A percentile compares a stretch with the other conserved stretches of the same genome.
phyloP scores from a whole-genome alignment of 345 rosid genomes.

The Eucalyptus sideroxylon region DNA sequence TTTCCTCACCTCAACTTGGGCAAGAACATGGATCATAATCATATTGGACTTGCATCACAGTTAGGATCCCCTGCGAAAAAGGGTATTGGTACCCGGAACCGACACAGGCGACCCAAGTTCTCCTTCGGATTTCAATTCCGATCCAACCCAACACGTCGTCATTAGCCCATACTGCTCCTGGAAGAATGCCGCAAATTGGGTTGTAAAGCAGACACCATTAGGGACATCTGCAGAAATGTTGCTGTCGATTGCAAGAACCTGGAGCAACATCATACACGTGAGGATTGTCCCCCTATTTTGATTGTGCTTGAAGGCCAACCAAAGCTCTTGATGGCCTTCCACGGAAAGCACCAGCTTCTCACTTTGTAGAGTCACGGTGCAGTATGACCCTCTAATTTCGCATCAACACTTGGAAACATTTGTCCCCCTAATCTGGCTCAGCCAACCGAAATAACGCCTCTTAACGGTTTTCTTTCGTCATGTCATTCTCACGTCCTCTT shows the following conservation, averaged over 20 bases:
- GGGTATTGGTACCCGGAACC: not conserved
- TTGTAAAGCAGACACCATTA: not conserved
- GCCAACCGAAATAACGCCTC: constrained; percentile 6
- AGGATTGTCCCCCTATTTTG: not conserved
- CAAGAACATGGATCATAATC: not conserved
- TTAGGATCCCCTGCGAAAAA: not conserved
- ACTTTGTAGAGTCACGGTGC: not conserved
- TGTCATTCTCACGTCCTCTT: constrained; percentile 6
- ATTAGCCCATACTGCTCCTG: not conserved
- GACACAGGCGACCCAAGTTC: not conserved
- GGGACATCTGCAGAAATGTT: not conserved
- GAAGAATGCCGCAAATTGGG: not conserved
- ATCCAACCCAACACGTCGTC: not conserved
- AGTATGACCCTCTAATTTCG: not conserved
- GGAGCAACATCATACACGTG: not conserved
- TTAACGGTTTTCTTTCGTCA: constrained; percentile 2
- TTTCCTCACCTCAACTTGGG: not conserved
- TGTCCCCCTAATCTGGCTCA: constrained; percentile 15
- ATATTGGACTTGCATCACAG: not conserved
- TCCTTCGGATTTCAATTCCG: rapidly evolving
- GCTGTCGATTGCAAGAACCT: not conserved
- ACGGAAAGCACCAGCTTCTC: constrained; percentile 2
- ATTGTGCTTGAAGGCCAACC: not conserved
- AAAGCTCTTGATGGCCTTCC: not conserved
- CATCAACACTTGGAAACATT: constrained; percentile 1